phyloP scores from a whole-genome alignment of 2,329 filamentous ascomycete species.

The Penicillium sp. region DNA sequence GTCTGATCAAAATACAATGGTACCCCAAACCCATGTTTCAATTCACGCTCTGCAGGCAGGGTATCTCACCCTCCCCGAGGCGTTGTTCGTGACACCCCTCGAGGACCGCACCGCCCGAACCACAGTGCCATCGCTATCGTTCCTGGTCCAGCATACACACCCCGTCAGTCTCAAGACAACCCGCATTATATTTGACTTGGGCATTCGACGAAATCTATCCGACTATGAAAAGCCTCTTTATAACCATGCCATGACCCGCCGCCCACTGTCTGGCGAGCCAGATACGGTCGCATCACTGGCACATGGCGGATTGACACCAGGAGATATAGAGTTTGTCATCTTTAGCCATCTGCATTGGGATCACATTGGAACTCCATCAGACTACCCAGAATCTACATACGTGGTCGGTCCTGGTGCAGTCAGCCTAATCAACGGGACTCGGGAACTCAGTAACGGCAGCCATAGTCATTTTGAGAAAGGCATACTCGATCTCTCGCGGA shows the following conservation, averaged over 20 bases:
- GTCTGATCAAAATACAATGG: too few species aligned
- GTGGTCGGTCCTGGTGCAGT: conserved; percentile 37
- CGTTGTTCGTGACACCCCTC: conserved; percentile 18
- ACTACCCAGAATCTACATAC: conserved; percentile 41
- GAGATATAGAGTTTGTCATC: conserved; percentile 45
- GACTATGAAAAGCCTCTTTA: conserved; percentile 25
- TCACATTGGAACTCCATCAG: conserved; percentile 43
- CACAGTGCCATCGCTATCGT: conserved; percentile 34
- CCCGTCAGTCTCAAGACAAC: conserved; percentile 13
- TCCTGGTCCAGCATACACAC: conserved; percentile 31
- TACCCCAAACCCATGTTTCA: too few species aligned
- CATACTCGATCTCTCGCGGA: conserved; percentile 23
- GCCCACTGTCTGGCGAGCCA: conserved; percentile 26
- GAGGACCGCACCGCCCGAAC: conserved; percentile 20
- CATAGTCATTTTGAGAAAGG: conserved; percentile 29
- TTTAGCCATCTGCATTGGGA: conserved; percentile 48
- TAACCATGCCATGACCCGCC: conserved; percentile 25
- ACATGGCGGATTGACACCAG: conserved; percentile 35
- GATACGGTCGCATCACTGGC: conserved; percentile 35
- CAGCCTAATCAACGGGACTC: conserved; percentile 13
- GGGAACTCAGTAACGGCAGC: conserved; percentile 13
- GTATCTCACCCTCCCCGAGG: conserved; percentile 5
- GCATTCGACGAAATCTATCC: conserved; percentile 29
- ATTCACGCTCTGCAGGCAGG: background rate
- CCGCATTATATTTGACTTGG: conserved; percentile 32